Evolutionary conservation across 208 protist species (phyloP), one percentile per base, ranked within the genome.

Genomic region (Leishmania tarentolae): DNA sequence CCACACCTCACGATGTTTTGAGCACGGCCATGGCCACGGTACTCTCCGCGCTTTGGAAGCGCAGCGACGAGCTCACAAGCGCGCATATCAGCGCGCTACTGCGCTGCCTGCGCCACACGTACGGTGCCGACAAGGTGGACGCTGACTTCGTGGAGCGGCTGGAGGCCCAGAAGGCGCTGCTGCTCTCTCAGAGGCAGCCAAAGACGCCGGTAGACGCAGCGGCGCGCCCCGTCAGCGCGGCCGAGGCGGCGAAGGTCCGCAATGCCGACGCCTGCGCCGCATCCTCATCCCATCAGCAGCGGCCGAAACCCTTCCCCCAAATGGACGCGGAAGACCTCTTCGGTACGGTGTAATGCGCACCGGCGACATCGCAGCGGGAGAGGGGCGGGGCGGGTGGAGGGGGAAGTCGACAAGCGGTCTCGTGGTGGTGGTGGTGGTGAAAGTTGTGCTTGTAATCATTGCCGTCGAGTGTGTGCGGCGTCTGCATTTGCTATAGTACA

Each of bases 71-170:
- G 78, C 79, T 95, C 9, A 21, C 75, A 19, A 31, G 44, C 28
- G 24, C 40, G 37, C 91, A 97, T 8, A 76, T 95, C 21, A 66
- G 91, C 71, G 93, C 91, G 1, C 24, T 97, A 50, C 71, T 91
- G 71, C 90, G 91, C 17, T 97, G 92, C 79, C 68, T 97, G 53
- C 68, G 77, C 13, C 79, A 88, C 73, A 93, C 91, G 72, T 94
- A 89, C 74, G 87, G 88, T 5, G 84, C 88, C 9, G 79, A 83
- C 35, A 78, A 76, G 46, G 85, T 95, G 5, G 93, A 97, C 74
- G 59, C 24, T 9, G 93, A 97, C 76, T 97, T 97, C 77, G 82
- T 95, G 19, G 76, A 86, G 31, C 91, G 93, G 15, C 89, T 97
- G 40, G 37, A 86, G 53, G 78, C 70, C 3, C 93, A 97, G 83